phyloP scores from a whole-genome alignment of 306 rosid species.

The Cucurbita moschata region DNA sequence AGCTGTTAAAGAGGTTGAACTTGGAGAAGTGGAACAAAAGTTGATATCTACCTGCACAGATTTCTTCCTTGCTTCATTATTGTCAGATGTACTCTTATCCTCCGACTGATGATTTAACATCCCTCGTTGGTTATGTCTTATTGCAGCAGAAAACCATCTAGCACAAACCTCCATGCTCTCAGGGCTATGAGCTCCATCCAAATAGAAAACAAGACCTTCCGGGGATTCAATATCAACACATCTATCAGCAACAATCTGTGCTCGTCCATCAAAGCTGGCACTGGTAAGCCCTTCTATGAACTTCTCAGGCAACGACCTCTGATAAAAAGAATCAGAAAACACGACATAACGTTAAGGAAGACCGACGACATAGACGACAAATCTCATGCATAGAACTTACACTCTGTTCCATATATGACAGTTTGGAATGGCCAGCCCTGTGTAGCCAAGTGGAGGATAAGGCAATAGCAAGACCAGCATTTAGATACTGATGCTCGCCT shows the following conservation, averaged over 20 bases:
- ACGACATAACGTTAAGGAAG: constrained; percentile 3
- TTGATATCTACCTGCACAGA: constrained; percentile 44
- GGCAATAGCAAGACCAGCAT: constrained; percentile 88
- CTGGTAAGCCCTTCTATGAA: constrained; percentile 61
- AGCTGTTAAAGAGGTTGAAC: background rate
- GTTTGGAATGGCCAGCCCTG: constrained; percentile 45
- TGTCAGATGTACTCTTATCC: constrained; percentile 17
- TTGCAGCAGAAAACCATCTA: constrained; percentile 66
- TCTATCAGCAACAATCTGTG: constrained; percentile 70
- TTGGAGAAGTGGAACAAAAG: constrained; percentile 7
- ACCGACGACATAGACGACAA: constrained; percentile 6
- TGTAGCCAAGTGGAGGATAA: constrained; percentile 82
- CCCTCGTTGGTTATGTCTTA: constrained; percentile 31
- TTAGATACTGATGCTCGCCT: constrained; percentile 86
- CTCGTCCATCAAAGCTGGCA: constrained; percentile 87
- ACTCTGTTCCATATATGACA: constrained; percentile 22
- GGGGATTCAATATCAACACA: constrained; percentile 23
- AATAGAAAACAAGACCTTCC: constrained; percentile 55
- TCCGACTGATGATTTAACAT: constrained; percentile 20
- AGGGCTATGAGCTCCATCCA: constrained; percentile 98
- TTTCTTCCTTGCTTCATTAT: constrained; percentile 28
- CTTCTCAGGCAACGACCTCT: constrained; percentile 62
- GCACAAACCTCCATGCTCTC: constrained; percentile 89
- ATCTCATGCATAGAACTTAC: constrained; percentile 37
- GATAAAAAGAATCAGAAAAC: constrained; percentile 15